Conservation (phyloP, 1,284 basidiomycete species). For the Trichosporon coremiiforme region DNA sequence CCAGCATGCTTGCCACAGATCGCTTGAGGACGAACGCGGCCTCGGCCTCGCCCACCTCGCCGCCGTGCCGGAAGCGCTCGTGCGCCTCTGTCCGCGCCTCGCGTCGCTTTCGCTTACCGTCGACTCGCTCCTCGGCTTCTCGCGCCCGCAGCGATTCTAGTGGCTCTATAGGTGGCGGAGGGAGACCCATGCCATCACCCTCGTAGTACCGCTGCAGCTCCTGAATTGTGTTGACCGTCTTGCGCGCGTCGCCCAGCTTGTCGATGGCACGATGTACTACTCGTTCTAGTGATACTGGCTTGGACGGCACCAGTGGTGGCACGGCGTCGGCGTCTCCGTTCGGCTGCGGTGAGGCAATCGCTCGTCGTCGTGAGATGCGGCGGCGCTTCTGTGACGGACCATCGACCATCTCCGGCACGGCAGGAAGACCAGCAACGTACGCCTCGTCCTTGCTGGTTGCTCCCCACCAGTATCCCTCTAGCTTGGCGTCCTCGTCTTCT, state of each 20-base stretch:
- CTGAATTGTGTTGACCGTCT: constrained; percentile 41
- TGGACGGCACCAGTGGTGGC: constrained; percentile 35
- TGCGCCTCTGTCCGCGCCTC: constrained; percentile 34
- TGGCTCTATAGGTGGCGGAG: constrained; percentile 36
- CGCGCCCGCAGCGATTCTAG: constrained; percentile 35
- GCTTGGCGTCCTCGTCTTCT: constrained; percentile 46
- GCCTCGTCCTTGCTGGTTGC: constrained; percentile 45
- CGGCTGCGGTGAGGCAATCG: constrained; percentile 19
- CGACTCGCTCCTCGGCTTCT: constrained; percentile 31
- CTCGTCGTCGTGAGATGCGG: constrained; percentile 21
- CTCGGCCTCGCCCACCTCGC: constrained; percentile 50
- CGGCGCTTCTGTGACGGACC: constrained; percentile 27
- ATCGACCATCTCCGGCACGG: constrained; percentile 44
- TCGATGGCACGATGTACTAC: constrained; percentile 44
- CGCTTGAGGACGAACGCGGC: constrained; percentile 47
- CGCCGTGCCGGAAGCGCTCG: constrained; percentile 40
- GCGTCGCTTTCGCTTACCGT: constrained; percentile 29
- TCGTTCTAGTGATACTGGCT: constrained; percentile 40
- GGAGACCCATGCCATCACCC: constrained; percentile 42
- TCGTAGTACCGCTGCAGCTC: constrained; percentile 49
- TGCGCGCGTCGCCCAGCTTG: constrained; percentile 40
- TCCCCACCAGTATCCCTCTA: constrained; percentile 53
- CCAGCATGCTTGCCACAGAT: constrained; percentile 67
- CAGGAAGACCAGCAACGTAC: constrained; percentile 45
- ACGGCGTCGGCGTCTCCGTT: constrained; percentile 19